Evolutionary conservation across 2,329 filamentous ascomycete genomes (phyloP).

Genomic region (Sporothrix variecibatus): DNA sequence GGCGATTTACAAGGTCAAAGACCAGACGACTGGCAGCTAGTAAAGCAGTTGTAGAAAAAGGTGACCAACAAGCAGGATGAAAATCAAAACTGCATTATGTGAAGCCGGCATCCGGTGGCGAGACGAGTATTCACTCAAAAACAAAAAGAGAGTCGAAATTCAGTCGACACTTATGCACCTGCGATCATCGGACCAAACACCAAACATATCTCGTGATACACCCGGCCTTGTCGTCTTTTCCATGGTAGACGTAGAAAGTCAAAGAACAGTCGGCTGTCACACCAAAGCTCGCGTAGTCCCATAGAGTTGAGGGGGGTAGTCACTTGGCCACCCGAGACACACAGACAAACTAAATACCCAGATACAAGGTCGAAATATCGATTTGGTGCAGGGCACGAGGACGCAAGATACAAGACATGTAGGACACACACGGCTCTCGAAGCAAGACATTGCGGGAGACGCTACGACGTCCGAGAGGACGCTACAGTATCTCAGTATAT

Average conservation of each 20-base stretch:
- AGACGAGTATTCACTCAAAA: too few relatives aligned
- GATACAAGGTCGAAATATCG: not conserved
- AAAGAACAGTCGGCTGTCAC: not conserved
- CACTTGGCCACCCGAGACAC: constrained; percentile 7
- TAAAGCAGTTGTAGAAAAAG: not conserved
- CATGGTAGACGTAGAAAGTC: not conserved
- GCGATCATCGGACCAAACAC: constrained; percentile 10
- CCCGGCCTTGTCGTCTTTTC: not conserved
- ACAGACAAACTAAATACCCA: not conserved
- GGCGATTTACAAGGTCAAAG: not conserved
- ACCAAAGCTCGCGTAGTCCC: constrained; percentile 8
- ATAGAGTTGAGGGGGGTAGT: not conserved
- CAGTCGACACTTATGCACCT: not conserved
- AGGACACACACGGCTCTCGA: not conserved
- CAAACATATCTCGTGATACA: not conserved
- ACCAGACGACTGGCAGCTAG: not conserved
- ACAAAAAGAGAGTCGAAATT: not conserved
- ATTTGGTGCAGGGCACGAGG: not conserved
- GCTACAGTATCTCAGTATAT: not conserved
- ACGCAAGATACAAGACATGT: constrained; percentile 9
- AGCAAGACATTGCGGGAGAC: not conserved
- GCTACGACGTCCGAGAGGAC: not conserved
- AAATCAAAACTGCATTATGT: not conserved
- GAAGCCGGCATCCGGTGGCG: not conserved
- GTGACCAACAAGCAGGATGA: not conserved